Conservation (phyloP, 2,329 filamentous ascomycete species). For the Alternaria dauci region DNA sequence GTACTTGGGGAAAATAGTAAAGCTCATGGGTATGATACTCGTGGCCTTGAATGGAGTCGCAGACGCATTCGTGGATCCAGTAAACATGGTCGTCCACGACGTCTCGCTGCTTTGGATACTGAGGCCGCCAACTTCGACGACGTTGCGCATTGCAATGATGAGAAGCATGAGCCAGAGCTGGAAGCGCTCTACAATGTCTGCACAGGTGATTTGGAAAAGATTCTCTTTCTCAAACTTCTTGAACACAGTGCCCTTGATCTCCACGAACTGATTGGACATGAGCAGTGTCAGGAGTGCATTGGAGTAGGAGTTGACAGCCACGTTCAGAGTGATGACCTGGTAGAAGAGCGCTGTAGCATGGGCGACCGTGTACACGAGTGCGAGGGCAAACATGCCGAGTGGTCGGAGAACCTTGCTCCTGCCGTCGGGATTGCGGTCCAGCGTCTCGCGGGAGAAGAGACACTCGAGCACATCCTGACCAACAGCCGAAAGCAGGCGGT, state of each 20-base stretch:
- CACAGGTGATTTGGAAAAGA: conserved; percentile 93
- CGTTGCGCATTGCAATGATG: conserved; percentile 94
- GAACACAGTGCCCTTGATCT: conserved; percentile 98
- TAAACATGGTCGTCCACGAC: conserved; percentile 43
- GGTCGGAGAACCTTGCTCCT: conserved; percentile 90
- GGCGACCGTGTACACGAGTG: conserved; percentile 84
- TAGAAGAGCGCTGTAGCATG: conserved; percentile 93
- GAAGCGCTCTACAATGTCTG: conserved; percentile 95
- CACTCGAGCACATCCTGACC: conserved; percentile 97
- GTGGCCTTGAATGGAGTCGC: conserved; percentile 66
- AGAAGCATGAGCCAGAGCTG: conserved; percentile 97
- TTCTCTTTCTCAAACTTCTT: conserved; percentile 99
- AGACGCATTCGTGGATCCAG: conserved; percentile 53
- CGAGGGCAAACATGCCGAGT: conserved; percentile 88
- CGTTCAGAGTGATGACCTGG: conserved; percentile 96
- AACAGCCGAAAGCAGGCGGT: conserved; percentile 86
- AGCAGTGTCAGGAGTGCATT: conserved; percentile 92
- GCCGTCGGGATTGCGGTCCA: conserved; percentile 86
- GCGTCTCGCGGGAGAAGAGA: conserved; percentile 89
- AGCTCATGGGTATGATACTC: conserved; percentile 86
- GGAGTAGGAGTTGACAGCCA: conserved; percentile 97
- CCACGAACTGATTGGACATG: conserved; percentile 97
- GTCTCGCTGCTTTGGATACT: conserved; percentile 58
- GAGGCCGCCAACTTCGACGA: conserved; percentile 91
- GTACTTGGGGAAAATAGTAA: conserved; percentile 87